Base-by-base conservation (phyloP, 1,139 yeast species). In the Candida dubliniensis region DNA sequence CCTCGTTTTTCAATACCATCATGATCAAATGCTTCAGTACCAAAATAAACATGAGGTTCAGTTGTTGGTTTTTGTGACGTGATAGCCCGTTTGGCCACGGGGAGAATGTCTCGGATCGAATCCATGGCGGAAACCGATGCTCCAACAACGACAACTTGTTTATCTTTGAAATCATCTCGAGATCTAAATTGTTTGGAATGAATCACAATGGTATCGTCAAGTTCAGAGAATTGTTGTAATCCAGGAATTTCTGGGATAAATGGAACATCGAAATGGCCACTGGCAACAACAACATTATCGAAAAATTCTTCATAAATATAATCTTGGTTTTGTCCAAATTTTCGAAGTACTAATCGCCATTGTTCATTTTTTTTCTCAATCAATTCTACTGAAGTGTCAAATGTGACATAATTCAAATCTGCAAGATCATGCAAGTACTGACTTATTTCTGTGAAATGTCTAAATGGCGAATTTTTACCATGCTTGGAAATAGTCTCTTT, bases 381-480 rank as follows among this genome's bases (percentile, higher is more conserved):
- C 23, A 58, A 56, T 43, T 69, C 74, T 11, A 72, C 74, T 15
- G 63, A 57, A 1, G 75, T 58, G 41, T 61, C 58, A 36, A 64
- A 56, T 39, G 71, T 53, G 12, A 73, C 56, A 39, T 61, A 53
- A 3, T 60, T 60, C 38, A 57, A 56, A 38, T 57, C 52, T 8
- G 59, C 58, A 46, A 61, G 62, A n/a, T 77, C 61, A 31, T 64
- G 57, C 24, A 81, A 63, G 55, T 79, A 82, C 12, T 62, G 54
- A 36, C 66, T 66, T 2, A 84, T 83, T 34, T 74, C 74, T 1
- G 64, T 54, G 46, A 81, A 72, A 31, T 66, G 67, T 9, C 85
- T 82, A 51, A 79, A 84, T 44, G 48, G 83, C 70, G 34, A 68
- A 49, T 36, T 64, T 13, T 54, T 47, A 3, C 63, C 63, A 42